These are phyloP conservation scores for Sonneratia alba DNA, from an alignment of 345 rosid genomes.

Conservation along the genomic window DNA sequence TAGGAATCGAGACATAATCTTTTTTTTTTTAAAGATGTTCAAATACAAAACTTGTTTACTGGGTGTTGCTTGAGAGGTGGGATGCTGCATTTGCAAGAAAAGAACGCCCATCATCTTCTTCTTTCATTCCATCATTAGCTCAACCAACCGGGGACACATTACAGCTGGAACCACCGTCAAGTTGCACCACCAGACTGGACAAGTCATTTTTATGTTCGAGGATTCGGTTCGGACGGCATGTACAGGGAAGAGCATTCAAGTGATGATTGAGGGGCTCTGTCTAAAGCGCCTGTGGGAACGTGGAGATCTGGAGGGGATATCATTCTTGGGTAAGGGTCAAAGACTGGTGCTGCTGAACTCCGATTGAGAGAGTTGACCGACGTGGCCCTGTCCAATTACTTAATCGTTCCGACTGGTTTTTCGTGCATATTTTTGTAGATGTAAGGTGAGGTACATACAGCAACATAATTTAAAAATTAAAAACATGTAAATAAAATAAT, in stretches of 20 bases:
- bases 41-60: neutral
- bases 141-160: constrained; percentile 11
- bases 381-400: neutral
- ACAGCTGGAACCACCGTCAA: neutral
- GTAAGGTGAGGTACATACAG: too few relatives aligned
- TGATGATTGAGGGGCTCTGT: neutral
- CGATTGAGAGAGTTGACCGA: neutral
- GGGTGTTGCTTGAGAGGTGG: neutral
- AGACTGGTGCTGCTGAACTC: neutral
- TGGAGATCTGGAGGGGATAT: neutral
- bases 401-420: neutral
- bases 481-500: too few relatives aligned
- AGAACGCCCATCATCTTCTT: neutral
- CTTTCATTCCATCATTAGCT: constrained; percentile 16
- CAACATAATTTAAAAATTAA: too few relatives aligned
- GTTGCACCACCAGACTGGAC: neutral
- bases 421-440: too few relatives aligned
- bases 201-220: neutral
- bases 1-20: too few relatives aligned
- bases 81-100: neutral
- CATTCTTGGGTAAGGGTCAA: neutral
- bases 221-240: neutral
- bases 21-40: too few relatives aligned
- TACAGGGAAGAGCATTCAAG: neutral
- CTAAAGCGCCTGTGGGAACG: neutral